phyloP scores from a whole-genome alignment of 768 basidiomycete species.

The Melanogaster broomeanus region DNA sequence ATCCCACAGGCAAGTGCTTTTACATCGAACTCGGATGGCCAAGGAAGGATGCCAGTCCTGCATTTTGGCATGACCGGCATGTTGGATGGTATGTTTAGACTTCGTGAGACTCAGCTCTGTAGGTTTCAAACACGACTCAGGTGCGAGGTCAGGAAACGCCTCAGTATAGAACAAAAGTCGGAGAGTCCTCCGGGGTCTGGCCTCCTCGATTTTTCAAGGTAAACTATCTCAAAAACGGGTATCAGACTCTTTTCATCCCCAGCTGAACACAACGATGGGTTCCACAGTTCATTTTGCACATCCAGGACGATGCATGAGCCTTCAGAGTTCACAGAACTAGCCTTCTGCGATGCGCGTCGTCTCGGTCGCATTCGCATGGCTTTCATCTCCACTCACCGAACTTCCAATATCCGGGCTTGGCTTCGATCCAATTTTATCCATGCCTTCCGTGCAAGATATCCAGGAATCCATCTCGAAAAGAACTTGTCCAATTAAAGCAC shows the following conservation, averaged over 20 bases:
- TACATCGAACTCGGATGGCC: conserved; percentile 65
- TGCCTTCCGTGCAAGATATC: conserved; percentile 61
- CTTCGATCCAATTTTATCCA: conserved; percentile 74
- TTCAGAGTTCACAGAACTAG: conserved; percentile 47
- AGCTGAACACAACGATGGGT: background rate
- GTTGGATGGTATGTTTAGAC: conserved; percentile 51
- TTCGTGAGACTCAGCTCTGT: background rate
- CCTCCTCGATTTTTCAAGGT: conserved; percentile 72
- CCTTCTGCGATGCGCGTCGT: conserved; percentile 72
- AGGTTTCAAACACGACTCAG: conserved; percentile 17
- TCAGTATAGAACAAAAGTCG: conserved; percentile 50
- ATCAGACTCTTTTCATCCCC: background rate
- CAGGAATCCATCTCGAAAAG: conserved; percentile 48
- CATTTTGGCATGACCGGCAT: conserved; percentile 91
- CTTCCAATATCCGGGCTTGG: conserved; percentile 73
- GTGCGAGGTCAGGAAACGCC: conserved; percentile 50
- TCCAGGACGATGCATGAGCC: conserved; percentile 40
- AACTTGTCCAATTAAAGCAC: conserved; percentile 67
- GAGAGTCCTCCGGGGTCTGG: conserved; percentile 49
- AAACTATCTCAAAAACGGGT: background rate
- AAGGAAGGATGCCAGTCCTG: conserved; percentile 64
- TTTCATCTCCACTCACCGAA: conserved; percentile 54
- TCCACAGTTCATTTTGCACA: conserved; percentile 61
- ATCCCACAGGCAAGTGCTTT: conserved; percentile 55
- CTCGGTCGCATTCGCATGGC: conserved; percentile 71